Conservation (phyloP, 768 basidiomycete species). For the Rhodocollybia butyracea region DNA sequence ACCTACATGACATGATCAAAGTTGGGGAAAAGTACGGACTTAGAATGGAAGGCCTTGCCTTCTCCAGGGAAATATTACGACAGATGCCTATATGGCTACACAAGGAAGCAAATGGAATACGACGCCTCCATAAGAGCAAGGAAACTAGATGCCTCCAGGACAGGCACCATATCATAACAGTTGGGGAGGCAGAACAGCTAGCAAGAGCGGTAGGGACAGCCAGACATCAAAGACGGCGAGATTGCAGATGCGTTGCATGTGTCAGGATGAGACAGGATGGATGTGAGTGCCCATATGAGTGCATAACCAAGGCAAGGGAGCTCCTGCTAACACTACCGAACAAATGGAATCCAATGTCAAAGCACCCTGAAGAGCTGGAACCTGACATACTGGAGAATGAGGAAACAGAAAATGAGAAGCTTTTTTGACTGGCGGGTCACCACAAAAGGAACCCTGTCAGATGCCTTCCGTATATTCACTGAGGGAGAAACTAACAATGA, state of each 20-base stretch:
- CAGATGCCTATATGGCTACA: slow-evolving; percentile 32
- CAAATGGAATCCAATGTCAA: neutral
- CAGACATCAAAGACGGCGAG: neutral
- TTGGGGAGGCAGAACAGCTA: slow-evolving; percentile 3
- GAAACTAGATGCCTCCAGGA: slow-evolving; percentile 9
- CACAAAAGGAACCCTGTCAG: neutral
- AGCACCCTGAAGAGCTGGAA: neutral
- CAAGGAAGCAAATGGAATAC: slow-evolving; percentile 7
- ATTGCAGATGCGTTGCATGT: slow-evolving; percentile 1
- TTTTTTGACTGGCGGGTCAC: neutral
- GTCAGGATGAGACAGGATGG: neutral
- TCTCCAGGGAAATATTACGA: slow-evolving; percentile 6
- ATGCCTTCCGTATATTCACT: neutral
- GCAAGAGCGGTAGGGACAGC: slow-evolving; percentile 8
- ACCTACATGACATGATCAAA: slow-evolving; percentile 16
- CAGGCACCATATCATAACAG: slow-evolving; percentile 4
- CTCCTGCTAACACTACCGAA: neutral
- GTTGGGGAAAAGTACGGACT: slow-evolving; percentile 19
- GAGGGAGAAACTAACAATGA: neutral
- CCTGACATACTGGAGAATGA: too few relatives aligned
- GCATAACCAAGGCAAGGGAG: neutral
- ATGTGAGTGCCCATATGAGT: neutral
- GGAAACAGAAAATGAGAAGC: neutral
- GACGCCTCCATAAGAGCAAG: neutral
- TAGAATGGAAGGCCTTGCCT: slow-evolving; percentile 9